Conservation (phyloP, 78 protist species). For the Trichosphaerium sp. region DNA sequence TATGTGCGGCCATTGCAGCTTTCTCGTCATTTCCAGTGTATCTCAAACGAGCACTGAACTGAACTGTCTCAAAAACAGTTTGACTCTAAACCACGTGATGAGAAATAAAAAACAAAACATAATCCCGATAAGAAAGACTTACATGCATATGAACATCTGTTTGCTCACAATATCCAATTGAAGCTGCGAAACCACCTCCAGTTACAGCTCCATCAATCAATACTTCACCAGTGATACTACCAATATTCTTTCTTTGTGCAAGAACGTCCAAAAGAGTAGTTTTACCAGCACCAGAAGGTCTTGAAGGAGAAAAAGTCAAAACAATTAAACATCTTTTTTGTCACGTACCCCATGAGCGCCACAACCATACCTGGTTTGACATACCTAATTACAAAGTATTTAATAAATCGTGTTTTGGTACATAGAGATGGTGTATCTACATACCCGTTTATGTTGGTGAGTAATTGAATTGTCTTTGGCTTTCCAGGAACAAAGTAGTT, state of each 20-base stretch:
- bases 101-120: not conserved
- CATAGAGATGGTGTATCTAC: too few species aligned
- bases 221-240: slow-evolving; percentile 12
- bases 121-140: not conserved
- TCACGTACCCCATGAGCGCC: slow-evolving; percentile 67
- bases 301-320: slow-evolving; percentile 42
- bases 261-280: slow-evolving; percentile 38
- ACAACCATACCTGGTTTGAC: slow-evolving; percentile 51
- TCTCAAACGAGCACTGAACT: slow-evolving; percentile 21
- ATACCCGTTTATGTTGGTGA: slow-evolving; percentile 44
- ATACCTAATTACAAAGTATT: too few species aligned
- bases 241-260: slow-evolving; percentile 50
- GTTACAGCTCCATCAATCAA: slow-evolving; percentile 29
- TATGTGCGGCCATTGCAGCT: slow-evolving; percentile 1
- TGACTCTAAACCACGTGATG: not conserved
- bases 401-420: too few species aligned
- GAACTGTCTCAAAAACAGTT: not conserved
- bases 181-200: not conserved
- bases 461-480: slow-evolving; percentile 10
- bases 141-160: not conserved
- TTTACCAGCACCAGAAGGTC: slow-evolving; percentile 65
- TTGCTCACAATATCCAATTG: not conserved
- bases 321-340: too few species aligned
- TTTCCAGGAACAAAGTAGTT: slow-evolving; percentile 33
- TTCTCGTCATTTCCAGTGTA: not conserved